Evolutionary conservation across 1,284 basidiomycete genomes (phyloP).

Genomic region (Golubevia pallescens): DNA sequence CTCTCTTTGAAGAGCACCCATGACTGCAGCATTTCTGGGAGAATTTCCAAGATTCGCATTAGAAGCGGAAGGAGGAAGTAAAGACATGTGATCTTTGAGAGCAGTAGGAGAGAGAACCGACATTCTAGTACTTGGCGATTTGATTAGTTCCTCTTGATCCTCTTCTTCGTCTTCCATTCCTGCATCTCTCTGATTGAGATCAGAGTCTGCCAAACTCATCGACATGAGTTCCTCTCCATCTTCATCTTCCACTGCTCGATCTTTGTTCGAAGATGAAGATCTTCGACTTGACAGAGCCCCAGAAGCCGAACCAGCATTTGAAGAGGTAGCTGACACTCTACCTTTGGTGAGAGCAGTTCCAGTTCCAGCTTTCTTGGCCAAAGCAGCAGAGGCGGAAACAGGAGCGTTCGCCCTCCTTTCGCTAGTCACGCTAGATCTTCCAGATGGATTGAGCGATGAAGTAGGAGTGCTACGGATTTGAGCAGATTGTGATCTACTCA

Average conservation of each 20-base stretch:
- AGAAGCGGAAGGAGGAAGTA: not conserved
- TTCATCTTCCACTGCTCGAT: not conserved
- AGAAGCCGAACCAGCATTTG: not conserved
- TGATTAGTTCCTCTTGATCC: not conserved
- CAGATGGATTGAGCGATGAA: not conserved
- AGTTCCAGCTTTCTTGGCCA: not conserved
- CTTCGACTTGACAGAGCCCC: not conserved
- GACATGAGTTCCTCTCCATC: not conserved
- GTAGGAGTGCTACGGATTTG: not conserved
- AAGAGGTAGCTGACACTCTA: not conserved
- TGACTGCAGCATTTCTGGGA: not conserved
- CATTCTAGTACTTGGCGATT: not conserved
- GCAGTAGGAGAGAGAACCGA: constrained; percentile 3
- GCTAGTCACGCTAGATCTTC: not conserved
- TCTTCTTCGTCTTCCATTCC: constrained; percentile 3
- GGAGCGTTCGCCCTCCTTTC: not conserved
- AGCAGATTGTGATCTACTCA: not conserved
- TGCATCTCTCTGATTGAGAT: not conserved
- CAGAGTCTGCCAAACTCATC: not conserved
- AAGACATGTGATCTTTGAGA: not conserved
- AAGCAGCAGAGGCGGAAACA: not conserved
- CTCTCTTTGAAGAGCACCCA: constrained; percentile 27
- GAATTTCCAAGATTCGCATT: not conserved
- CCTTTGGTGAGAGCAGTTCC: not conserved
- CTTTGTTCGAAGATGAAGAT: not conserved